phyloP scores from a whole-genome alignment of 805 yeast species.

The Zygoascus ofunaensis region DNA sequence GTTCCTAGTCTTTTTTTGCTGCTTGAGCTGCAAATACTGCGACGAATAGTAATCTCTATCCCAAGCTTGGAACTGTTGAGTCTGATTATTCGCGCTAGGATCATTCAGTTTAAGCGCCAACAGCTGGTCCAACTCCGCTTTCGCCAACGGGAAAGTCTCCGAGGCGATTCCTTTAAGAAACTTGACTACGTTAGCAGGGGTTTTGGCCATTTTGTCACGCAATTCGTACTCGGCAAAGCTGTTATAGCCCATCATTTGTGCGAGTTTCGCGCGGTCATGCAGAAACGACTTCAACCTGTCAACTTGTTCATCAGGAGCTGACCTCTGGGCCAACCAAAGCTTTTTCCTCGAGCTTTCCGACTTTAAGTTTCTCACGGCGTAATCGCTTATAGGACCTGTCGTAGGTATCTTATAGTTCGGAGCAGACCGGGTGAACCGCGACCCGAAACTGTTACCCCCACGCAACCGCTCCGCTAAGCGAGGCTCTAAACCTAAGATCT shows the following conservation, averaged over 20 bases:
- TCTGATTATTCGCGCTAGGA: conserved; percentile 31
- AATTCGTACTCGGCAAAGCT: conserved; percentile 75
- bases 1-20: conserved; percentile 29
- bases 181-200: conserved; percentile 62
- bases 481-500: conserved; percentile 29
- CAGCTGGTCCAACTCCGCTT: conserved; percentile 43
- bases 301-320: conserved; percentile 56
- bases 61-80: conserved; percentile 60
- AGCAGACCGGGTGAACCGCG: background rate
- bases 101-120: conserved; percentile 24
- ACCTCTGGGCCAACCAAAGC: conserved; percentile 69
- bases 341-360: conserved; percentile 49
- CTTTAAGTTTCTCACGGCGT: conserved; percentile 51
- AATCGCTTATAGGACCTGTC: conserved; percentile 55
- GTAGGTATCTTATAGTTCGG: conserved; percentile 39
- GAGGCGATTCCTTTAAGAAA: conserved; percentile 55
- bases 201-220: conserved; percentile 82
- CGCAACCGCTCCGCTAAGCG: conserved; percentile 21
- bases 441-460: conserved; percentile 3
- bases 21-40: conserved; percentile 22
- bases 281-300: conserved; percentile 49
- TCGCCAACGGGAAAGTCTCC: conserved; percentile 45
- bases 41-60: conserved; percentile 65
- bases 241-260: conserved; percentile 59
- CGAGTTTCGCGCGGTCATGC: conserved; percentile 57